Base-by-base conservation (phyloP, 2,329 filamentous ascomycete species). In the Harringtonia aguacate region DNA sequence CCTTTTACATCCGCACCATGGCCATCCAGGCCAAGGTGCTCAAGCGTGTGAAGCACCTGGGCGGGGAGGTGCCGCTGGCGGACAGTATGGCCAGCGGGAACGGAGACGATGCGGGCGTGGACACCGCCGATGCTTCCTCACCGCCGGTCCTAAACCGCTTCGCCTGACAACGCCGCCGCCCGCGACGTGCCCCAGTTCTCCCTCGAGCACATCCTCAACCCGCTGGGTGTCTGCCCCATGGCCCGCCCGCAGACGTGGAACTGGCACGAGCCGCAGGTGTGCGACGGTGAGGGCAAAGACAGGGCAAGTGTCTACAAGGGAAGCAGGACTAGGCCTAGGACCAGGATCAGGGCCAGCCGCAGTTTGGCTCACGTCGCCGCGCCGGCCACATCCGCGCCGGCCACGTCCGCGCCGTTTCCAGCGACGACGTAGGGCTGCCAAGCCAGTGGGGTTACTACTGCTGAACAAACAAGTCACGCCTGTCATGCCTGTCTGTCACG, bases 141-240 rank as follows among this genome's bases (percentile, higher is more conserved):
- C 44, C 20, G 47, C 44, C 27, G 47, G 47, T 44, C 1, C 39
- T 48, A 8, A 35, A 35, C 14, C 27, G 27, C 2, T 48, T 48
- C 8, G 47, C 21, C 13, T 22, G 10, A 5, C 28, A 27, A 20
- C 22, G 4, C 31, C 8, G 46, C 27, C 6, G 22, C 33, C 17
- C 15, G 13, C 7, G 33, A 38, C 6, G 28, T 37, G 9, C 35
- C 41, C 8, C 47, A 46, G 39, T 46, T 33, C 28, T 48, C 47
- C 13, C 41, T 47, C 15, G 45, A 47, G 43, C 47, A 49, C 37
- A 47, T 47, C 17, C 24, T 49, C 8, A 49, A 49, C 27, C 48
- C 47, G 5, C 45, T 49, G 7, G 47, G 45, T 15, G 46, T 49
- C 12, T 49, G 43, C 17, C 48, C 45, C 3, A 43, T 49, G 42